Evolutionary conservation across 495 filamentous ascomycete genomes (phyloP), one percentile per base, ranked within the genome.

Genomic region (Tuber calosporum): DNA sequence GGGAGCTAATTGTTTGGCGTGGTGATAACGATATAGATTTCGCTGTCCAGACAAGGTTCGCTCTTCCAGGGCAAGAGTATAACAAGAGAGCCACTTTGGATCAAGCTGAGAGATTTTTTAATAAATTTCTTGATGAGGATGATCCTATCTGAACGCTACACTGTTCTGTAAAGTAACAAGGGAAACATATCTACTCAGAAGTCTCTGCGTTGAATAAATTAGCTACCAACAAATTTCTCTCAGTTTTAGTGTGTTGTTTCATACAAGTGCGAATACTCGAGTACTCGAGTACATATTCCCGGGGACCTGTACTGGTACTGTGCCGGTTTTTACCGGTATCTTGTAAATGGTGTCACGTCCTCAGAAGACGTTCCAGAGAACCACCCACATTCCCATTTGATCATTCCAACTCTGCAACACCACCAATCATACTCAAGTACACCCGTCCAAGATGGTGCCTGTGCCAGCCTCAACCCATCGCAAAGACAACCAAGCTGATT

Each of bases 91-190:
- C 85, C 66, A 83, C 86, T 1, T 85, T 87, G 75, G 84, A 84
- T 39, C 86, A 88, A 81, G 87, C 87, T 4, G 82, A 90, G 20
- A 77, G 78, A 8, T 90, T 87, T 85, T 90, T 89, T 70, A 77
- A 74, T 68, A 82, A 81, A 74, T 83, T 72, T 53, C 62, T 79
- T n/a, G 22, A 77, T 6, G 53, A 3, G 19, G 22, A 77, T 6
- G 53, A 3, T 43, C 77, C 62, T 20, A n/a, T 26, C 19, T 15
- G 19, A 68, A 38, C 19, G 9, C 30, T 2, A 58, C 66, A 67
- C 40, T 67, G n/a, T n/a, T n/a, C n/a, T n/a, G 30, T 37, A 68
- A 48, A 38, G 22, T 72, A 48, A 41, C 1, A 15, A 48, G 26
- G 30, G 8, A 30, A 58, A 6, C 19, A 17, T 62, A 34, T 26